Conservation (phyloP, 179 eudicot genomes). For the Sideroxylon spinosum region DNA sequence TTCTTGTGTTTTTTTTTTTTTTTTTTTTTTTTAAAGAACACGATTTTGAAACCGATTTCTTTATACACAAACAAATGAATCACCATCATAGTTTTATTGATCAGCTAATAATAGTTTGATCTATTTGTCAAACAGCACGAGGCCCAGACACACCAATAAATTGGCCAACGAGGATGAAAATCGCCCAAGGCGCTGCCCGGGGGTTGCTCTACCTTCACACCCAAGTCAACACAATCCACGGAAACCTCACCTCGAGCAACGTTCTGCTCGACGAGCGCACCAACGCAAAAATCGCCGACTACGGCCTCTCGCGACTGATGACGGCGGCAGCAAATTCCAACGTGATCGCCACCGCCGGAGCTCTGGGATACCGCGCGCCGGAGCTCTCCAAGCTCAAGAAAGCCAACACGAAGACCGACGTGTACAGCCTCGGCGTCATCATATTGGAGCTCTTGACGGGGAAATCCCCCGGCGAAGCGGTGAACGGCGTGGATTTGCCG, state of each 20-base stretch:
- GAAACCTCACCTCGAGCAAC: constrained; percentile 76
- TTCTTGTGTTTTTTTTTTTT: too few species aligned
- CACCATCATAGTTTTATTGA: not conserved
- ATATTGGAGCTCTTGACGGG: constrained; percentile 79
- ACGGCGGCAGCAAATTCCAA: constrained; percentile 63
- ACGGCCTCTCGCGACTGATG: constrained; percentile 71
- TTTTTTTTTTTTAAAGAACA: too few species aligned
- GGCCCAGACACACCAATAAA: constrained; percentile 59
- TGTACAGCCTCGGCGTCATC: constrained; percentile 81
- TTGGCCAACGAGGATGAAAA: constrained; percentile 87
- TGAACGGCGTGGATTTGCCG: constrained; percentile 75
- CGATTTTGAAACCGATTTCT: too few species aligned
- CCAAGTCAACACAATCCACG: constrained; percentile 55
- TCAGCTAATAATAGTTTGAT: not conserved
- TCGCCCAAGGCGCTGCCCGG: constrained; percentile 54
- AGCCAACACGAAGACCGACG: constrained; percentile 62
- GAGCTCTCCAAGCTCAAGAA: constrained; percentile 74
- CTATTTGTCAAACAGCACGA: constrained; percentile 47
- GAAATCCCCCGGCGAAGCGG: constrained; percentile 69
- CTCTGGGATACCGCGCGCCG: constrained; percentile 80
- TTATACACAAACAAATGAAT: not conserved
- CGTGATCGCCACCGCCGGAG: constrained; percentile 60
- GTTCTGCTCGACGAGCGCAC: constrained; percentile 61
- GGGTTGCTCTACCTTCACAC: constrained; percentile 69
- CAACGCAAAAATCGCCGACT: constrained; percentile 66